Evolutionary conservation across 176 grass and related monocot species (phyloP), one percentile per base, ranked within the genome.

Genomic region (Oryza glaberrima): DNA sequence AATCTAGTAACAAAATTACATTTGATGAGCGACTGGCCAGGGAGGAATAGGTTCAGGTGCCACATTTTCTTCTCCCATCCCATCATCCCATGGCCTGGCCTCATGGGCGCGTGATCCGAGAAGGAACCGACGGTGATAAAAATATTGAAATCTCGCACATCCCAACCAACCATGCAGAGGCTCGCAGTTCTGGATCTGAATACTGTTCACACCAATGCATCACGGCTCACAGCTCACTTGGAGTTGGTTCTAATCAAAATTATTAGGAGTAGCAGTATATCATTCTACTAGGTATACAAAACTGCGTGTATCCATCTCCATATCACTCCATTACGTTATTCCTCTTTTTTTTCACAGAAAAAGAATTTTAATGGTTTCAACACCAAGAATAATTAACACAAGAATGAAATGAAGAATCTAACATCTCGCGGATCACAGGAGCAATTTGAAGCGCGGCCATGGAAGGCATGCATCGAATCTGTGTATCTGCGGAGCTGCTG

Each of bases 361-460:
- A 87, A 75, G 69, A 79, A 87, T 60, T 19, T 60, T 19, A 34
- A 10, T 54, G 51, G 6, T 20, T 35, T 54, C 73, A 58, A 51
- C 58, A 46, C 5, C 17, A 65, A 65, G 58, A 75, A 68, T 36
- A 49, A n/a, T 9, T 41, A 79, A 78, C 1, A 68, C 19, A 58
- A 58, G 54, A 58, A 58, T 26, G 36, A 79, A 58, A 58, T 26
- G 36, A 79, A 58, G 43, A 75, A 52, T 79, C 38, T 72, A 76
- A 3, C 15, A 54, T 51, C 13, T 63, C 58, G 8, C 8, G 9
- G 20, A 63, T 63, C 58, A 22, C 58, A 63, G 58, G 9, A 11
- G 23, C 7, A 11, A 61, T 3, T 22, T n/a, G 19, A 60, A 60
- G 6, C 36, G 5, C 7, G 54, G 54, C 54, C 52, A 58, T n/a